Evolutionary conservation across 1,139 yeast species (phyloP).

Genomic region (Fermentozyma sake): DNA sequence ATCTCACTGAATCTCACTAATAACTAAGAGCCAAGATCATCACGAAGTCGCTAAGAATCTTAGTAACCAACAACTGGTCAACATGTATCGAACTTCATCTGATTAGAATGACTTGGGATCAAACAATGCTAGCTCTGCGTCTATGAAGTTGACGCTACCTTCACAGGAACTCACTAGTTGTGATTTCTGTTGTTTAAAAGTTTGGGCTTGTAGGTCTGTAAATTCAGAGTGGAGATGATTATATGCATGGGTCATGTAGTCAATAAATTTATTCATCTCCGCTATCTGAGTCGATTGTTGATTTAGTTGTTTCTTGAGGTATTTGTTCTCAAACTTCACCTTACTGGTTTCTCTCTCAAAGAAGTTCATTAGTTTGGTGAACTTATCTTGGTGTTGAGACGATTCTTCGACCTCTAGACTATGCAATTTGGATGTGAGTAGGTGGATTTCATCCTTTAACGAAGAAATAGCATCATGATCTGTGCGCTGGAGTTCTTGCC

Average conservation of each 20-base stretch:
- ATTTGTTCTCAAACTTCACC: constrained; percentile 33
- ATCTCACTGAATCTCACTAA: no score
- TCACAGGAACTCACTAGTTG: no score
- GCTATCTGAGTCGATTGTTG: constrained; percentile 17
- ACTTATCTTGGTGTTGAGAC: constrained; percentile 9
- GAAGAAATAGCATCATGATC: constrained; percentile 28
- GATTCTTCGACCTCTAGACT: constrained; percentile 1
- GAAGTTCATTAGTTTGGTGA: constrained; percentile 25
- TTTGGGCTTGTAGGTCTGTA: no score
- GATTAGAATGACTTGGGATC: no score
- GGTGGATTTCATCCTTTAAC: constrained; percentile 28
- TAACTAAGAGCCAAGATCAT: no score
- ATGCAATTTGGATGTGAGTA: constrained; percentile 24
- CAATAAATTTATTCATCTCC: constrained; percentile 26
- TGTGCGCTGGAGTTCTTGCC: constrained; percentile 24
- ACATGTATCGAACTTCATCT: no score
- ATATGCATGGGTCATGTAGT: constrained; percentile 25
- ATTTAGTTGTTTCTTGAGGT: constrained; percentile 17
- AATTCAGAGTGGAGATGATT: constrained; percentile 5
- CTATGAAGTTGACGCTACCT: no score
- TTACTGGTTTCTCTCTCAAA: constrained; percentile 29
- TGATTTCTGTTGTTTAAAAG: no score
- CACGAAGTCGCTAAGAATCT: no score
- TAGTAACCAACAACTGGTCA: no score
- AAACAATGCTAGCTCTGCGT: no score